These are phyloP conservation scores for Peltaster fructicola DNA, from an alignment of 2,329 filamentous ascomycete species.

Conservation along the genomic window DNA sequence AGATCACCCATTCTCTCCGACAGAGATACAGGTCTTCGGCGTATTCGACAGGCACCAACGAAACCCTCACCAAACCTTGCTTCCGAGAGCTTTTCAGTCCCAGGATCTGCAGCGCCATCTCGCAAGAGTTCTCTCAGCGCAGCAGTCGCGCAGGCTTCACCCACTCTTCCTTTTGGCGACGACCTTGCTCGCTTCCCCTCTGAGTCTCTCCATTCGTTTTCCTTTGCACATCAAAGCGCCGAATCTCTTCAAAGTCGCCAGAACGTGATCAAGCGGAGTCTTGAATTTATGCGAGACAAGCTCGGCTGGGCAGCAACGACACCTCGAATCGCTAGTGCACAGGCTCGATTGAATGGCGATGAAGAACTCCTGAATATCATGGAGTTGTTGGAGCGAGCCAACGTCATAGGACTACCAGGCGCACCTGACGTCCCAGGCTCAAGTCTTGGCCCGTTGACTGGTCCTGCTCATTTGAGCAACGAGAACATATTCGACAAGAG, in stretches of 20 bases:
- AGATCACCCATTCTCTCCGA: slow-evolving; percentile 61
- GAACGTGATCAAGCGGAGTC: slow-evolving; percentile 78
- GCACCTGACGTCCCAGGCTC: slow-evolving; percentile 36
- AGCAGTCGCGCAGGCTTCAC: slow-evolving; percentile 49
- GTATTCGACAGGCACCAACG: slow-evolving; percentile 71
- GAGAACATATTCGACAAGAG: slow-evolving; percentile 74
- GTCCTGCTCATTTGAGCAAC: slow-evolving; percentile 54
- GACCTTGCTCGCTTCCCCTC: slow-evolving; percentile 85
- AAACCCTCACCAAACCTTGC: slow-evolving; percentile 51
- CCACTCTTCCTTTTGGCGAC: slow-evolving; percentile 55
- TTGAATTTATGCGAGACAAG: slow-evolving; percentile 92
- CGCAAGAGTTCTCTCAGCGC: slow-evolving; percentile 35
- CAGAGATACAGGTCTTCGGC: slow-evolving; percentile 49
- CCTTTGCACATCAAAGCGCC: slow-evolving; percentile 88
- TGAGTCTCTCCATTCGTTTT: slow-evolving; percentile 95
- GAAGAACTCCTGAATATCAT: slow-evolving; percentile 79
- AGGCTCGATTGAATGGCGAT: slow-evolving; percentile 68
- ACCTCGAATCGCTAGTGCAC: slow-evolving; percentile 62
- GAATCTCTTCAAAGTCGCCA: slow-evolving; percentile 83
- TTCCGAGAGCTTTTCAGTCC: slow-evolving; percentile 46
- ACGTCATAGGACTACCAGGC: slow-evolving; percentile 55
- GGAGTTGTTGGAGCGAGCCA: slow-evolving; percentile 67
- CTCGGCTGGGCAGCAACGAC: slow-evolving; percentile 64
- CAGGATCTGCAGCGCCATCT: slow-evolving; percentile 44
- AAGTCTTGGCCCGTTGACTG: slow-evolving; percentile 53